phyloP scores from a whole-genome alignment of 2,329 filamentous ascomycete species.

The Coniochaeta ligniaria region DNA sequence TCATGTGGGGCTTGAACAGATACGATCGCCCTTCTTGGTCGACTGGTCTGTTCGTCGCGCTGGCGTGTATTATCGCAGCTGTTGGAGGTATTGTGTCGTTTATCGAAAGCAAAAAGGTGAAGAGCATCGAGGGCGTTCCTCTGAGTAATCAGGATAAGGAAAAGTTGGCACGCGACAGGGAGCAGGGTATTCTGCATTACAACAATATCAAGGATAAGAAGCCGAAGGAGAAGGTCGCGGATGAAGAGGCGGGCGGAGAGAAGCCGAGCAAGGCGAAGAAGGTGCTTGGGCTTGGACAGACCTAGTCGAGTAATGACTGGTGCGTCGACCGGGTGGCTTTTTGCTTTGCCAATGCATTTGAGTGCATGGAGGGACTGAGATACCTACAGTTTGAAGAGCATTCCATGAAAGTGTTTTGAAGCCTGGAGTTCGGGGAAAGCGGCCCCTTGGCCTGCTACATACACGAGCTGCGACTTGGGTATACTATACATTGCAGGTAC shows the following conservation, averaged over 20 bases:
- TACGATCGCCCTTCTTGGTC: conserved; percentile 71
- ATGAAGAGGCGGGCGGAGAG: conserved; percentile 16
- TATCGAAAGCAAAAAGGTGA: conserved; percentile 64
- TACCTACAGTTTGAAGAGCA: not conserved
- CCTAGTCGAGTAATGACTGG: not conserved
- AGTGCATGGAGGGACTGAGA: not conserved
- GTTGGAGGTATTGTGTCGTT: conserved; percentile 64
- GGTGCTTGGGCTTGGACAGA: not conserved
- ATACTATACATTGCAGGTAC: not conserved
- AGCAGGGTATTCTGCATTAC: conserved; percentile 50
- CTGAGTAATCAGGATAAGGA: conserved; percentile 48
- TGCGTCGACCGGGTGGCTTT: not conserved
- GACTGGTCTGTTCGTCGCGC: conserved; percentile 69
- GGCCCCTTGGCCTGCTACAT: not conserved
- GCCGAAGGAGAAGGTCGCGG: conserved; percentile 30
- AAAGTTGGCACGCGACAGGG: conserved; percentile 42
- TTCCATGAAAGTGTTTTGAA: not conserved
- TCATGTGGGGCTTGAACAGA: conserved; percentile 78
- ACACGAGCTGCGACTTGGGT: not conserved
- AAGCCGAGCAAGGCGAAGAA: not conserved
- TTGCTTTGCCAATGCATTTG: not conserved
- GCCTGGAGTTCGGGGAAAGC: not conserved
- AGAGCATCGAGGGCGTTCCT: conserved; percentile 63
- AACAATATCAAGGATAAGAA: conserved; percentile 48
- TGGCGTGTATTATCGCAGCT: conserved; percentile 64